Base-by-base conservation (phyloP, 352 stramenopile genomes). In the Phytophthora meadii region DNA sequence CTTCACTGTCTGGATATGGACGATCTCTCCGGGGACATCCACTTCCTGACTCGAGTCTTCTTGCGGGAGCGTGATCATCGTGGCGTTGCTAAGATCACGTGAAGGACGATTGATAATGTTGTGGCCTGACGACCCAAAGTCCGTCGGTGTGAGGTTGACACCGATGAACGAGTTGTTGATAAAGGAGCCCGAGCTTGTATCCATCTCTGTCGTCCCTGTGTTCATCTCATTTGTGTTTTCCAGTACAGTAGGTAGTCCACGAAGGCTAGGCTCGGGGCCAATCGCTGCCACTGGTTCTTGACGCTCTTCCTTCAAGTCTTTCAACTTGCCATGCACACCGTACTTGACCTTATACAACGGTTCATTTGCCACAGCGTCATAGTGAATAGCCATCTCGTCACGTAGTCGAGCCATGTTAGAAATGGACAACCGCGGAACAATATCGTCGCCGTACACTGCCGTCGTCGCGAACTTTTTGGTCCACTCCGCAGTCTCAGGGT, bases 401-500 rank as follows among this genome's bases (percentile, higher is more conserved):
- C 83, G 82, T 24, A 93, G 68, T 2, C 70, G 79, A 37, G 79
- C 74, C 64, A 90, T 72, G 65, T 91, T 93, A 4, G 75, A 73
- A 54, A 91, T 79, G 32, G 82, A 90, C 1, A 93, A 50, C 0
- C 85, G 82, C 3, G 85, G 81, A 12, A 91, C 82, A 8, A 91
- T 78, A 46, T 92, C 85, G 58, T 92, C 81, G 7, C 81, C 81
- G 57, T 92, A 93, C 30, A 93, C 79, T 0, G 65, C 81, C 1
- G 79, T 87, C n/a, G 81, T 90, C 48, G 84, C 82, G 64, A 90
- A 91, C 17, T 62, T 55, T 63, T 87, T 87, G 40, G 72, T 87
- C 81, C 77, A 91, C 8, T 34, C 60, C 1, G 82, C 82, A 5
- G 85, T 90, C 15, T 65, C 65, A 1, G 80, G 70, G 58, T 93